Percentiles rank a stretch among this genome's conserved stretches.
phyloP scores from a whole-genome alignment of 23 red algal genomes.

The Gracilaria domingensis region DNA sequence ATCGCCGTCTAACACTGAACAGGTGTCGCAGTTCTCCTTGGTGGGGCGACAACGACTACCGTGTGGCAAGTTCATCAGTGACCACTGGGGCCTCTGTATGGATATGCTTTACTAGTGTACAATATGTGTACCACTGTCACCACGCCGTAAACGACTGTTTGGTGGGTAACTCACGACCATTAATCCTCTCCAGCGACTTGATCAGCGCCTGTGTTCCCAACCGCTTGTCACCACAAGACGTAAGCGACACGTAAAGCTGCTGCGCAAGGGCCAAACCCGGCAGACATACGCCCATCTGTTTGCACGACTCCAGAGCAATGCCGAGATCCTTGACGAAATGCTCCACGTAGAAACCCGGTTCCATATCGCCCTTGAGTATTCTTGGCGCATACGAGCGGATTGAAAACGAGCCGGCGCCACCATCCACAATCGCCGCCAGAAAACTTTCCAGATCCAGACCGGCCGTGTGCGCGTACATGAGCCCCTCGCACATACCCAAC shows the following conservation, averaged over 20 bases:
- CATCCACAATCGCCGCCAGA: conserved; percentile 65
- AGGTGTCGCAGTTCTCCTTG: conserved; percentile 5
- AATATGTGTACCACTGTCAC: neutral
- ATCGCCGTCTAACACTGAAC: neutral
- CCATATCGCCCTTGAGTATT: conserved; percentile 81
- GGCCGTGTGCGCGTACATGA: conserved; percentile 82
- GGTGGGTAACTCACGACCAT: conserved; percentile 42
- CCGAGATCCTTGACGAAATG: conserved; percentile 97
- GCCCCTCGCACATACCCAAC: conserved; percentile 87
- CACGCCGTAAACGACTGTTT: conserved; percentile 33
- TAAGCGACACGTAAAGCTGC: conserved; percentile 87
- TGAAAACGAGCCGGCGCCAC: conserved; percentile 75
- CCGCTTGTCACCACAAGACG: conserved; percentile 76
- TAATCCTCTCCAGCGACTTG: conserved; percentile 62
- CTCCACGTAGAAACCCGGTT: conserved; percentile 91
- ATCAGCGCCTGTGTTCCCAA: conserved; percentile 86
- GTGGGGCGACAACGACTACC: conserved; percentile 28
- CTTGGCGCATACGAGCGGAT: conserved; percentile 67
- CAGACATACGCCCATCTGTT: conserved; percentile 74
- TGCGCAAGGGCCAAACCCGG: conserved; percentile 86
- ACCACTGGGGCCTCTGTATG: conserved; percentile 64
- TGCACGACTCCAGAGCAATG: conserved; percentile 79
- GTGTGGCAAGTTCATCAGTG: conserved; percentile 59
- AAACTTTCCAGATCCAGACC: conserved; percentile 83
- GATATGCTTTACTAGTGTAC: conserved; percentile 27